phyloP scores from a whole-genome alignment of 352 stramenopile genomes.

The Phytophthora parvispora region DNA sequence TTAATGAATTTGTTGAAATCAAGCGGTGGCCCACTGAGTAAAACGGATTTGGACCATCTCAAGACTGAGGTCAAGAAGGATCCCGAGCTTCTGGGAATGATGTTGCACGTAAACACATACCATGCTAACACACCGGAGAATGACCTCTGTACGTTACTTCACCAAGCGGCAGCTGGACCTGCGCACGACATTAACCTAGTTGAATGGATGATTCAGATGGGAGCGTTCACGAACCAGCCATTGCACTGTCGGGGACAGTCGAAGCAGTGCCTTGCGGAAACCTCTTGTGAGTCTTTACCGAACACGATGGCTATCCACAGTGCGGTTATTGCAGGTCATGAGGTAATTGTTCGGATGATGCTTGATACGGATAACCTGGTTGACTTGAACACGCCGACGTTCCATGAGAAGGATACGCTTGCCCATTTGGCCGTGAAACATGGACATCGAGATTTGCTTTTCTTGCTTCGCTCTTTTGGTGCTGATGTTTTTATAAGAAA shows the following conservation, averaged over 20 bases:
- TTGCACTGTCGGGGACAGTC: neutral
- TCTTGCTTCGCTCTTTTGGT: neutral
- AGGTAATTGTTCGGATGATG: neutral
- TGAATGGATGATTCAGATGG: neutral
- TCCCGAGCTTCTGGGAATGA: neutral
- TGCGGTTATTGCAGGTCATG: neutral
- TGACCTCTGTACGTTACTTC: neutral
- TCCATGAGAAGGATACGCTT: neutral
- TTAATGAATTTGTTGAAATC: too few species aligned
- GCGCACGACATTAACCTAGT: neutral
- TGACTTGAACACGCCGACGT: neutral
- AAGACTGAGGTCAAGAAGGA: neutral
- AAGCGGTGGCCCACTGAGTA: too few species aligned
- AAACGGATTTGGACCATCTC: too few species aligned
- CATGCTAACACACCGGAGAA: too few species aligned
- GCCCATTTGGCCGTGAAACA: neutral
- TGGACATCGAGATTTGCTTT: neutral
- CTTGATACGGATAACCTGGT: neutral
- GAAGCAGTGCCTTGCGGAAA: neutral
- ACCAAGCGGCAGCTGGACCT: neutral
- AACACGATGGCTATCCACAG: neutral
- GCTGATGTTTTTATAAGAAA: neutral
- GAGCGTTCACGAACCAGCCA: neutral
- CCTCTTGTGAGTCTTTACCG: too few species aligned
- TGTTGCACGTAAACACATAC: neutral